Conservation (phyloP, 129 eudicot species). For the Flaveria robusta region DNA sequence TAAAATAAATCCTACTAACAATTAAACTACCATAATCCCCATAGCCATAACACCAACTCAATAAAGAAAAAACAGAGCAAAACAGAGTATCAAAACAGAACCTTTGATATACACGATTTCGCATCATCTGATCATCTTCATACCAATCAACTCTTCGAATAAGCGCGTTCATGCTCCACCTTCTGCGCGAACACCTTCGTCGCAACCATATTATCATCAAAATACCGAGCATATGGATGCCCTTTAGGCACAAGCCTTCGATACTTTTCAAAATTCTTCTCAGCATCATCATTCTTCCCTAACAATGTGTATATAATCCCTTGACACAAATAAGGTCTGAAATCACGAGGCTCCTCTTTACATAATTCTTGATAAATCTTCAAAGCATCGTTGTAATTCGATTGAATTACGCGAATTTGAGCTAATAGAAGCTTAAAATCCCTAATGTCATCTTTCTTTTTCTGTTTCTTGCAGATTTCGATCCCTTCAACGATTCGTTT, state of each 20-base stretch:
- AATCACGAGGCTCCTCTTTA: slow-evolving; percentile 85
- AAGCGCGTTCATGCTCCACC: slow-evolving; percentile 65
- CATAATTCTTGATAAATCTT: slow-evolving; percentile 69
- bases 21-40: slow-evolving; percentile 14
- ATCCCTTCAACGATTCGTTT: slow-evolving; percentile 52
- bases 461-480: slow-evolving; percentile 48
- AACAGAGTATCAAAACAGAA: slow-evolving; percentile 32
- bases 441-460: slow-evolving; percentile 57
- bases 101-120: slow-evolving; percentile 10
- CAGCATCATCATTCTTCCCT: slow-evolving; percentile 74
- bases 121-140: no score
- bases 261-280: slow-evolving; percentile 66
- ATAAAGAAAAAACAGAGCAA: slow-evolving; percentile 15
- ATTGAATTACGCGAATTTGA: slow-evolving; percentile 69
- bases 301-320: slow-evolving; percentile 84
- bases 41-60: not conserved
- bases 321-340: slow-evolving; percentile 88
- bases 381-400: slow-evolving; percentile 67
- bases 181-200: slow-evolving; percentile 72
- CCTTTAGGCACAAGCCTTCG: slow-evolving; percentile 85
- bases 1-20: slow-evolving; percentile 23
- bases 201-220: slow-evolving; percentile 81
- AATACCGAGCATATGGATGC: slow-evolving; percentile 75
- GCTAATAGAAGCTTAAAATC: slow-evolving; percentile 85
- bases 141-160: slow-evolving; percentile 36